Percentiles rank a stretch among this genome's conserved stretches.
Evolutionary conservation across 1,284 basidiomycete species (phyloP).

Genomic region (Ceratobasidium sp.): DNA sequence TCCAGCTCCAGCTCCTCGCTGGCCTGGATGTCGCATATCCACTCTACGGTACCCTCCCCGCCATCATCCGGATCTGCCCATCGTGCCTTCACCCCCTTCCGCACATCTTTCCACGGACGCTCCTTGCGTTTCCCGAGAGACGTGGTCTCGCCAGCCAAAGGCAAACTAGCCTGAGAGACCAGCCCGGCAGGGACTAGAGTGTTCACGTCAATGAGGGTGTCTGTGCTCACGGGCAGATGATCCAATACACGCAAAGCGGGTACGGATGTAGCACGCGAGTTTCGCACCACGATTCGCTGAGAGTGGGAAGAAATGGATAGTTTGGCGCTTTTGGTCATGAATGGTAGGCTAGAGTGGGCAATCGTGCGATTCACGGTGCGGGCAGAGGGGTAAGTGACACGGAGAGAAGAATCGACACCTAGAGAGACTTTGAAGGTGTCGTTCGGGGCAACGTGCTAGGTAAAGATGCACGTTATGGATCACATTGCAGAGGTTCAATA

Average conservation of each 20-base stretch:
- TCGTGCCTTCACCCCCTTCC: slow-evolving; percentile 40
- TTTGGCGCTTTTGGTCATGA: slow-evolving; percentile 35
- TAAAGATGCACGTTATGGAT: no score
- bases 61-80: slow-evolving; percentile 41
- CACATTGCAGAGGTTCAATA: slow-evolving; percentile 33
- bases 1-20: slow-evolving; percentile 48
- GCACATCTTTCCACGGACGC: slow-evolving; percentile 14
- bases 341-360: slow-evolving; percentile 28
- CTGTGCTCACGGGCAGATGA: slow-evolving; percentile 51
- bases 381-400: slow-evolving; percentile 50
- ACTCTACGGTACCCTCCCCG: slow-evolving; percentile 51
- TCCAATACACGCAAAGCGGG: slow-evolving; percentile 49
- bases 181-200: slow-evolving; percentile 49
- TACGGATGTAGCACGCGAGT: slow-evolving; percentile 47
- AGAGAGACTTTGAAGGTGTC: slow-evolving; percentile 51
- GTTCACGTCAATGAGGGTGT: slow-evolving; percentile 50
- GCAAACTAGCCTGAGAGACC: slow-evolving; percentile 20
- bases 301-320: slow-evolving; percentile 45
- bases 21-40: slow-evolving; percentile 48
- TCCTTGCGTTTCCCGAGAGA: slow-evolving; percentile 37
- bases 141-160: slow-evolving; percentile 1
- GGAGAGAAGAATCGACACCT: slow-evolving; percentile 50
- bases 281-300: slow-evolving; percentile 51
- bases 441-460: slow-evolving; percentile 49
- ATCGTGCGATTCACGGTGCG: slow-evolving; percentile 44